Conservation (phyloP, 345 rosid species). For the Citrus mangshanensis region DNA sequence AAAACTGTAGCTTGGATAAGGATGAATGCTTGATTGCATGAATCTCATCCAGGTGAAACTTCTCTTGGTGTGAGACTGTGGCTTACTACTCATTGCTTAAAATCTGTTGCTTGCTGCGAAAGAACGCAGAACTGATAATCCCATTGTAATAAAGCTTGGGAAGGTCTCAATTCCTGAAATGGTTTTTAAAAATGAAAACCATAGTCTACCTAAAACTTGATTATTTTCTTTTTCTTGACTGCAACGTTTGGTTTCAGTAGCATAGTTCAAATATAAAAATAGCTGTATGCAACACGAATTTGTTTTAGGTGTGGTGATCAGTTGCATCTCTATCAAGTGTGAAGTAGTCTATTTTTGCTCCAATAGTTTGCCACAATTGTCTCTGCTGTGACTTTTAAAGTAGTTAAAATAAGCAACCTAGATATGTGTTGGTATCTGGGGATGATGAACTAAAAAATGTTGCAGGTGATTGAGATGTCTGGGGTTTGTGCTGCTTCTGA, state of each 20-base stretch:
- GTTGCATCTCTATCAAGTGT: too few relatives aligned
- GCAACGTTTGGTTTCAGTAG: neutral
- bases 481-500: conserved; percentile 99
- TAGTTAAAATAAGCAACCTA: neutral
- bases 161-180: neutral
- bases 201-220: neutral
- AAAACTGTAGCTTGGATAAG: neutral
- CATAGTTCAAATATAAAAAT: neutral
- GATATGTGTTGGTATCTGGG: neutral
- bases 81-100: neutral
- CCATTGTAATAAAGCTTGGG: neutral
- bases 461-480: conserved; percentile 98
- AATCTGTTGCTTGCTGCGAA: neutral
- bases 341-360: neutral
- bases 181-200: neutral
- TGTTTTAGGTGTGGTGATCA: neutral
- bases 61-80: neutral
- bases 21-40: neutral
- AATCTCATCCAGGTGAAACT: neutral
- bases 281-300: neutral
- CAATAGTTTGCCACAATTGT: neutral
- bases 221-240: neutral
- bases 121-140: neutral
- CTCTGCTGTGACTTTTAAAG: neutral
- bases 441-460: conserved; percentile 22